Conservation (phyloP, 2,329 filamentous ascomycete genomes). For the Trichoderma asperellum region DNA sequence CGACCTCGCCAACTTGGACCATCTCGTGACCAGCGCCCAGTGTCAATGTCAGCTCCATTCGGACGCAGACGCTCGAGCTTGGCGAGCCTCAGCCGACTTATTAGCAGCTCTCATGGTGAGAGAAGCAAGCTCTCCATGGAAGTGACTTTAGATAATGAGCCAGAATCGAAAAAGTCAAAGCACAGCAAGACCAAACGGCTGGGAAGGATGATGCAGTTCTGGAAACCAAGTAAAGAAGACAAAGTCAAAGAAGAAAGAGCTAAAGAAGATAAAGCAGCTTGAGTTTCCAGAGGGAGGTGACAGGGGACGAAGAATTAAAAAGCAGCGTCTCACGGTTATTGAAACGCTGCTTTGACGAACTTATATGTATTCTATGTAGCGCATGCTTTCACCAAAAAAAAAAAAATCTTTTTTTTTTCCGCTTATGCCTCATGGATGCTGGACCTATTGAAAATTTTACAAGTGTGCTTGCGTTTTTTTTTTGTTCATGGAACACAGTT, state of each 20-base stretch:
- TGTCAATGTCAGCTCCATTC: constrained; percentile 64
- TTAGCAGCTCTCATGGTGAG: constrained; percentile 75
- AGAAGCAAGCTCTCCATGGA: constrained; percentile 75
- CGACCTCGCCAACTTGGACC: constrained; percentile 53
- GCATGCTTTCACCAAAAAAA: constrained; percentile 35
- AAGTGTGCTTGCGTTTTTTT: constrained; percentile 7
- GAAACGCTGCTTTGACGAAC: constrained; percentile 38
- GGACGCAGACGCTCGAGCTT: constrained; percentile 75
- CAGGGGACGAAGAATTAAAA: constrained; percentile 23
- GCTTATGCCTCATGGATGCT: constrained; percentile 23
- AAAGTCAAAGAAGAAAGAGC: constrained; percentile 30
- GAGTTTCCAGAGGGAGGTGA: constrained; percentile 21
- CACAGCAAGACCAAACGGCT: constrained; percentile 69
- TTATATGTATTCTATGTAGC: constrained; percentile 47
- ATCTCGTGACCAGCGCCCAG: constrained; percentile 60
- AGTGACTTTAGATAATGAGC: constrained; percentile 59
- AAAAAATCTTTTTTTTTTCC: background rate
- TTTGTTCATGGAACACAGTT: constrained; percentile 11
- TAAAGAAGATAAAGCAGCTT: constrained; percentile 33
- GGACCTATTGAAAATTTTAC: constrained; percentile 26
- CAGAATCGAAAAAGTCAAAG: constrained; percentile 58
- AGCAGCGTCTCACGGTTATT: constrained; percentile 3
- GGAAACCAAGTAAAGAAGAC: constrained; percentile 63
- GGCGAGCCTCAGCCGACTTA: constrained; percentile 74
- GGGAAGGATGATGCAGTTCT: constrained; percentile 78